These are phyloP conservation scores for Blastobotrys capitulatus DNA, from an alignment of 1,139 yeast species.

Conservation along the genomic window DNA sequence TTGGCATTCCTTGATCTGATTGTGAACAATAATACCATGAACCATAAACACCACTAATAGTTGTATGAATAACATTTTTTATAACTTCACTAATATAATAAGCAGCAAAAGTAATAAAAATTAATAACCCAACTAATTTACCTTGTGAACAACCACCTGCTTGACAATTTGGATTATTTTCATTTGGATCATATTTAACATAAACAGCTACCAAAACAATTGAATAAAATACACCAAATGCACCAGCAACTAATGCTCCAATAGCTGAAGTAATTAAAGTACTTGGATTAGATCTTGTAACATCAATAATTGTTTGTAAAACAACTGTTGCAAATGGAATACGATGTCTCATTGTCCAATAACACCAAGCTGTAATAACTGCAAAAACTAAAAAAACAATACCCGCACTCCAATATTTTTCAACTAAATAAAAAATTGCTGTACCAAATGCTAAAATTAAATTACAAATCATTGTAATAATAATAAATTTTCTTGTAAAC, in stretches of 20 bases:
- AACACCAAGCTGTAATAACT: constrained; percentile 59
- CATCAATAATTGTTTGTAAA: constrained; percentile 66
- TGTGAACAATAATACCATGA: constrained; percentile 82
- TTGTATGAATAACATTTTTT: constrained; percentile 77
- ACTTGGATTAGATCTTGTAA: constrained; percentile 65
- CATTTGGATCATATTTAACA: constrained; percentile 58
- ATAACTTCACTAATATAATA: constrained; percentile 81
- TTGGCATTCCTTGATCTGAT: constrained; percentile 77
- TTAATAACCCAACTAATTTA: constrained; percentile 57
- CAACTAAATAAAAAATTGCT: constrained; percentile 58
- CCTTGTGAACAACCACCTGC: constrained; percentile 67
- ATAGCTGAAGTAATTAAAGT: constrained; percentile 56
- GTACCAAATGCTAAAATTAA: constrained; percentile 69
- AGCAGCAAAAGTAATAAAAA: constrained; percentile 79
- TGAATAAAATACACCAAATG: constrained; percentile 60
- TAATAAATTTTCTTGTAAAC: constrained; percentile 64
- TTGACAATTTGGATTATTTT: constrained; percentile 46
- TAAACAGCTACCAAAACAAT: constrained; percentile 69
- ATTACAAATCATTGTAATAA: constrained; percentile 62
- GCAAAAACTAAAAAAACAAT: constrained; percentile 53
- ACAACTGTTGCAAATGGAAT: constrained; percentile 73
- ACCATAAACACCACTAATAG: constrained; percentile 82
- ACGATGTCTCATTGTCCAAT: constrained; percentile 66
- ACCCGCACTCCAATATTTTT: constrained; percentile 69
- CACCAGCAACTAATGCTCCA: constrained; percentile 62